Percentiles rank a stretch among this genome's conserved stretches.
Conservation (phyloP, 768 basidiomycete species). For the Galerina marginata region DNA sequence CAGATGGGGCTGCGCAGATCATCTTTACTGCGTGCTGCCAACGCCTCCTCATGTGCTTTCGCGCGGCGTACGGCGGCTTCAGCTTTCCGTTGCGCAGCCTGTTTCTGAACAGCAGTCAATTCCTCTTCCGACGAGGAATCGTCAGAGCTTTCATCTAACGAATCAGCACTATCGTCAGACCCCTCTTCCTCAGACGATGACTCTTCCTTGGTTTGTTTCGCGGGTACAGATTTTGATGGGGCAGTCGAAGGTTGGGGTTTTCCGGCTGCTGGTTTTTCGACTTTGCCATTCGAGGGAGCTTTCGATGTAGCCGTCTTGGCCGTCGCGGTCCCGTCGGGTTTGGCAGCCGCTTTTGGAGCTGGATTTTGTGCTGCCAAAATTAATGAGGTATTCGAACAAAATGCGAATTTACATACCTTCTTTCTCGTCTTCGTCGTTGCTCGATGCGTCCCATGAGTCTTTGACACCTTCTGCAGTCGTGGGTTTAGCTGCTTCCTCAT, state of each 20-base stretch:
- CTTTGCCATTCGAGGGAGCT: too few relatives aligned
- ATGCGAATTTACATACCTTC: slow-evolving; percentile 4
- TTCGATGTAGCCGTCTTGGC: background rate
- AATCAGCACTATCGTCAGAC: slow-evolving; percentile 51
- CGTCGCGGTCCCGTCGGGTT: background rate
- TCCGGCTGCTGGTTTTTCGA: slow-evolving; percentile 12
- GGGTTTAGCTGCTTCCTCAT: slow-evolving; percentile 47
- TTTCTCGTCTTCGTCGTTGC: slow-evolving; percentile 45
- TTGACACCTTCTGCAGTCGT: slow-evolving; percentile 38
- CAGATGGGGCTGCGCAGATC: slow-evolving; percentile 96
- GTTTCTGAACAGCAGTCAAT: slow-evolving; percentile 68
- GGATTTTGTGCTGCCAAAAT: background rate
- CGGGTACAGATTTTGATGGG: slow-evolving; percentile 28
- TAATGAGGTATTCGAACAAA: background rate
- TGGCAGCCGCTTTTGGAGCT: slow-evolving; percentile 1
- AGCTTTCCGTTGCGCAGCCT: slow-evolving; percentile 75
- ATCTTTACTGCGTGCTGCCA: slow-evolving; percentile 87
- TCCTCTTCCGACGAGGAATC: slow-evolving; percentile 65
- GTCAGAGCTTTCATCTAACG: slow-evolving; percentile 57
- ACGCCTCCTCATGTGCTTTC: slow-evolving; percentile 82
- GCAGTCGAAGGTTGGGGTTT: slow-evolving; percentile 29
- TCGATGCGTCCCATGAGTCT: slow-evolving; percentile 57
- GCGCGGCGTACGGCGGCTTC: slow-evolving; percentile 83
- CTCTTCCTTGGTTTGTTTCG: slow-evolving; percentile 34
- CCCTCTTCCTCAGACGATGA: slow-evolving; percentile 47